These are phyloP conservation scores for Hyaloscypha variabilis DNA, from an alignment of 495 filamentous ascomycete genomes.

Conservation along the genomic window DNA sequence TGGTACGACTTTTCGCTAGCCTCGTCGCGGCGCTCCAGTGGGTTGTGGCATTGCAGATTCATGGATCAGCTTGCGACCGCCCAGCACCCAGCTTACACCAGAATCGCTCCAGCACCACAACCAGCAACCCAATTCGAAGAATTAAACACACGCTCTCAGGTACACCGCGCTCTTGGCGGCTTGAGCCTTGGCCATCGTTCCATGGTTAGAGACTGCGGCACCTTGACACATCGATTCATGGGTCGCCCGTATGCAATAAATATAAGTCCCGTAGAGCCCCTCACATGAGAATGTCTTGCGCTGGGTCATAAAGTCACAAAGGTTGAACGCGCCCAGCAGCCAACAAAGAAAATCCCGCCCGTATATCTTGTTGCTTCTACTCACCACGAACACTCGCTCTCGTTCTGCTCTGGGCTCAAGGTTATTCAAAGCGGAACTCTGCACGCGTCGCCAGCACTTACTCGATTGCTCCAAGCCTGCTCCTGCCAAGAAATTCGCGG, in stretches of 20 bases:
- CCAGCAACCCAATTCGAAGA: not conserved
- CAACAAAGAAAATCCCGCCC: not conserved
- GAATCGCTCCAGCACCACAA: not conserved
- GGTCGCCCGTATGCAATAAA: constrained; percentile 1
- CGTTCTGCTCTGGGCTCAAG: not conserved
- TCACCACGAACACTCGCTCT: not conserved
- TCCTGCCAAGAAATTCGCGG: not conserved
- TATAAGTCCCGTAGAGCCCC: constrained; percentile 15
- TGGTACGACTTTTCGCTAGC: not conserved
- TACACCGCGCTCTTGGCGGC: not conserved
- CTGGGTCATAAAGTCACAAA: not conserved
- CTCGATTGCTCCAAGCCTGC: not conserved
- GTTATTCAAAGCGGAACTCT: too few species aligned
- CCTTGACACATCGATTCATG: constrained; percentile 28
- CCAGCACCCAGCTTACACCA: not conserved
- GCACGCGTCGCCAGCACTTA: not conserved
- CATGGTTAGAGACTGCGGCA: constrained; percentile 1
- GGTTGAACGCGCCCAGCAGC: not conserved
- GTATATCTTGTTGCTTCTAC: not conserved
- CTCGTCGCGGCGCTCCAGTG: not conserved
- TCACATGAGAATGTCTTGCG: constrained; percentile 2
- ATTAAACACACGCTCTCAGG: not conserved
- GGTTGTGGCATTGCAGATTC: not conserved
- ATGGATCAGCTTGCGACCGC: not conserved
- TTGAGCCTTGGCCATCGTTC: constrained; percentile 10